Percentiles rank a stretch among this genome's conserved stretches.
phyloP scores from a whole-genome alignment of 805 yeast genomes.

The Monosporozyma aerobia region DNA sequence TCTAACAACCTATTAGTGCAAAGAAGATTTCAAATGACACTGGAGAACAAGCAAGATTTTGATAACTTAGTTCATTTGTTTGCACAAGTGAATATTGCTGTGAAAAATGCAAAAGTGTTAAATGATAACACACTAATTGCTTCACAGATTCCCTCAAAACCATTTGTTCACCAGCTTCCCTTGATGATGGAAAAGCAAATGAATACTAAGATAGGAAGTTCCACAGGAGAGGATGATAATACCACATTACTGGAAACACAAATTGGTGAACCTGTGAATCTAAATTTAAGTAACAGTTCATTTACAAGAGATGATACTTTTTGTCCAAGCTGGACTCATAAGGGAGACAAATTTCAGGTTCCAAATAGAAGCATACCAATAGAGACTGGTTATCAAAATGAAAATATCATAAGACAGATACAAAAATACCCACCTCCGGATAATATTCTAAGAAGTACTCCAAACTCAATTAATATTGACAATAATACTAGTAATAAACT shows the following conservation, averaged over 20 bases:
- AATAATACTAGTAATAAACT: no score
- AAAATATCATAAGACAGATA: no score
- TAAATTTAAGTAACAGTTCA: not conserved
- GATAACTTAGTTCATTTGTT: slow-evolving; percentile 1
- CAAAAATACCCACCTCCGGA: no score
- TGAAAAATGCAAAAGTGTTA: slow-evolving; percentile 8
- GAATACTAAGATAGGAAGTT: not conserved
- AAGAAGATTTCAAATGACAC: slow-evolving; percentile 22
- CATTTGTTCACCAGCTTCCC: not conserved
- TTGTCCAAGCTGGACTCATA: not conserved
- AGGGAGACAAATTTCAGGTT: not conserved
- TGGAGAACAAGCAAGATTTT: slow-evolving; percentile 12
- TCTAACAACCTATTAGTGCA: slow-evolving; percentile 1
- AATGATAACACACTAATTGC: not conserved
- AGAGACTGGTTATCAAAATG: no score
- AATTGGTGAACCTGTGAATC: not conserved
- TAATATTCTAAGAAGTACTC: no score
- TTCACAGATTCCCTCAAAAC: not conserved
- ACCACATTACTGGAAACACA: not conserved
- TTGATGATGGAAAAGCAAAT: not conserved
- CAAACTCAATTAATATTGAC: no score
- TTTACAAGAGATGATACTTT: not conserved
- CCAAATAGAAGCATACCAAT: not conserved
- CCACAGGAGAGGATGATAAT: not conserved
- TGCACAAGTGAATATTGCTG: slow-evolving; percentile 6